These are phyloP conservation scores for Wickerhamomyces kurtzmanii DNA, from an alignment of 805 yeast species.

Conservation along the genomic window DNA sequence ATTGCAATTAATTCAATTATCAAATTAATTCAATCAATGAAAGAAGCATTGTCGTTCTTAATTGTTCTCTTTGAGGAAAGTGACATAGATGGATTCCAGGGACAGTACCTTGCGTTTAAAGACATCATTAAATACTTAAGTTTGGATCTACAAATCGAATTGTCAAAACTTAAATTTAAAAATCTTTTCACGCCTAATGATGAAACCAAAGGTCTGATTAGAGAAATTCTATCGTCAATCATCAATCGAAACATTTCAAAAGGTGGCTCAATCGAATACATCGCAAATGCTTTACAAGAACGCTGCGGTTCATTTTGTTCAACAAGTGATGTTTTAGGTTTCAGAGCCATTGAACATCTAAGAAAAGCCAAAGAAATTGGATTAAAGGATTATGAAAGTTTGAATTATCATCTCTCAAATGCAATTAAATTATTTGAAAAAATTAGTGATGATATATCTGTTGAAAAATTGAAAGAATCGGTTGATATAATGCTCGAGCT, in stretches of 20 bases:
- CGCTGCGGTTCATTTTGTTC: conserved; percentile 94
- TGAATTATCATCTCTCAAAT: conserved; percentile 54
- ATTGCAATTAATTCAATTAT: conserved; percentile 75
- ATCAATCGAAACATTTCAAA: conserved; percentile 81
- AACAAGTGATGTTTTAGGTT: conserved; percentile 84
- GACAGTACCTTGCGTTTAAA: conserved; percentile 33
- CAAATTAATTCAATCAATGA: conserved; percentile 64
- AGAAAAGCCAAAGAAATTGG: conserved; percentile 78
- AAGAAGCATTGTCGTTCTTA: conserved; percentile 85
- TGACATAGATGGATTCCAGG: conserved; percentile 25
- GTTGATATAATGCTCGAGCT: conserved; percentile 68
- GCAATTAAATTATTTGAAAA: conserved; percentile 72
- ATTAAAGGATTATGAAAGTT: conserved; percentile 59
- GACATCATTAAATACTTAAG: conserved; percentile 65
- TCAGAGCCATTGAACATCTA: conserved; percentile 87
- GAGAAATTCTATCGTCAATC: conserved; percentile 81
- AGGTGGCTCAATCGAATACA: conserved; percentile 89
- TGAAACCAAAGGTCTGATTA: conserved; percentile 46
- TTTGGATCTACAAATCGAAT: conserved; percentile 54
- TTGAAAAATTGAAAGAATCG: conserved; percentile 77
- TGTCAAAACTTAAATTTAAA: conserved; percentile 58
- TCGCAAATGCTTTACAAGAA: conserved; percentile 81
- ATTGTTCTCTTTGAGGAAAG: conserved; percentile 72
- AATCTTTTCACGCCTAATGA: conserved; percentile 69
- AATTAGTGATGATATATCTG: conserved; percentile 66